Base-by-base conservation (phyloP, 2,329 filamentous ascomycete species). In the Pseudogymnoascus sp. region DNA sequence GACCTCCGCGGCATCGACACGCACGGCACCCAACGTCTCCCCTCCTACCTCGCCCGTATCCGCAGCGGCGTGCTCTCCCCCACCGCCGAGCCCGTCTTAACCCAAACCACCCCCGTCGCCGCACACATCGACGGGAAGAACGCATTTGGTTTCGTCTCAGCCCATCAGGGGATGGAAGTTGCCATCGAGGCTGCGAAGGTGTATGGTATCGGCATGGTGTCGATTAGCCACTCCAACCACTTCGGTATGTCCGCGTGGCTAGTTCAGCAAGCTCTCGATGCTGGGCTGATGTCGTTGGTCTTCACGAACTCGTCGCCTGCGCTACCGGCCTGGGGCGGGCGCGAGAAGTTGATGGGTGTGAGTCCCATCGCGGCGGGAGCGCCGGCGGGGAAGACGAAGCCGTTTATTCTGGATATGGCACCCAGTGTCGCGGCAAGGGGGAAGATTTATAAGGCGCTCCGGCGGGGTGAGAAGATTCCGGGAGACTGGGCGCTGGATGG, bases 221-320 rank as follows among this genome's bases (percentile, higher is more conserved):
- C 82, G 64, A 79, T 93, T 70, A 89, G 86, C 73, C 87, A 88
- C 74, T 89, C 86, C 42, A 93, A 93, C 69, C 89, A 93, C 73
- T 92, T 90, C 69, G 90, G 90, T 62, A 94, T 94, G 90, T 82
- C 82, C 3, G 90, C 90, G 0, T 93, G 89, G 88, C 72, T 92
- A 0, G 89, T 92, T 10, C 87, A 90, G 72, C 86, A 91, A 74
- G 90, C 89, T 0, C 74, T 92, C 12, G 87, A 93, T 64, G 85
- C 82, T 0, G 79, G 80, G 38, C 85, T 89, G 82, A 86, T 90
- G 88, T 67, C 67, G 61, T 64, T 75, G 2, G 73, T 72, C 0
- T 75, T 75, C 63, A 75, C 74, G 4, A 75, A 75, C 59, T 71
- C 73, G 0, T 68, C 67, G 6, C 69, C 69, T 0, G 70, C 70